phyloP scores from a whole-genome alignment of 2,329 filamentous ascomycete genomes.

The Colletotrichum sp. region DNA sequence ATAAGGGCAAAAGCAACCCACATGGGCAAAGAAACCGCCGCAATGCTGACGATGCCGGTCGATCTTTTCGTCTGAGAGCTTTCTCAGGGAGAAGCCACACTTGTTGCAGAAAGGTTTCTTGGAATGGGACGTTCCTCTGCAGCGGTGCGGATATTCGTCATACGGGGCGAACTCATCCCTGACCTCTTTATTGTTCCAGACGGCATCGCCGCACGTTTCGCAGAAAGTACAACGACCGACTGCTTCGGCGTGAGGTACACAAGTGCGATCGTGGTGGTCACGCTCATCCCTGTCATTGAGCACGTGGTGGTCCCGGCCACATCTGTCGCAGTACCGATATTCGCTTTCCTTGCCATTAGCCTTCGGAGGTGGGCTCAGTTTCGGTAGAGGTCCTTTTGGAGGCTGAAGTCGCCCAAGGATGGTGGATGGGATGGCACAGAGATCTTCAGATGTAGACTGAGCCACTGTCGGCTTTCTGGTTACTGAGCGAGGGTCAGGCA shows the following conservation, averaged over 20 bases:
- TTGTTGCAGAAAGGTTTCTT: slow-evolving; percentile 19
- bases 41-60: slow-evolving; percentile 22
- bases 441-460: neutral
- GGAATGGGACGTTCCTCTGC: neutral
- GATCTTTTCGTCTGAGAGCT: neutral
- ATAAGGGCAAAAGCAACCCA: slow-evolving; percentile 26
- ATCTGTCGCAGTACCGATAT: slow-evolving; percentile 27
- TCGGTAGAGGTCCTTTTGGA: neutral
- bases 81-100: slow-evolving; percentile 17
- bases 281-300: slow-evolving; percentile 19
- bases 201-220: slow-evolving; percentile 17
- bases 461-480: neutral
- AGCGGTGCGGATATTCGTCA: slow-evolving; percentile 21
- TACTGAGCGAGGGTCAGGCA: neutral
- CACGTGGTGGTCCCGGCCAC: slow-evolving; percentile 24
- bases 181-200: slow-evolving; percentile 13
- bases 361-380: slow-evolving; percentile 3
- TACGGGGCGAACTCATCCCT: neutral
- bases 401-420: slow-evolving; percentile 1
- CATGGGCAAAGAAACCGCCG: slow-evolving; percentile 14
- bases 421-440: neutral
- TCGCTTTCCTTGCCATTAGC: slow-evolving; percentile 16
- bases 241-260: slow-evolving; percentile 21
- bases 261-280: slow-evolving; percentile 23
- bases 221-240: slow-evolving; percentile 21